A percentile compares a stretch with the other conserved stretches of the same genome.
Conservation (phyloP, 805 yeast genomes). For the Saccharomycopsis babjevae region DNA sequence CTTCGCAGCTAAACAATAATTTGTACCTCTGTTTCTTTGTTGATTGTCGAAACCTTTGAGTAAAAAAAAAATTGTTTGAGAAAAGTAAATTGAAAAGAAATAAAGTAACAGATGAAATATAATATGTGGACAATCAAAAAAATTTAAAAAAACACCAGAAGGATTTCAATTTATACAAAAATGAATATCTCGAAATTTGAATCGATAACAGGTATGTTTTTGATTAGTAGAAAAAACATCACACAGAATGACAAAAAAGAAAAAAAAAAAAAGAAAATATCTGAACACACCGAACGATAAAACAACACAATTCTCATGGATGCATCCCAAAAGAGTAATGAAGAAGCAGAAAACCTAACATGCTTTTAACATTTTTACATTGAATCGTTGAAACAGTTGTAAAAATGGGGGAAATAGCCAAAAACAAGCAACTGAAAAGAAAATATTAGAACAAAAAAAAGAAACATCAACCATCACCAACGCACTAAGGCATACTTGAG, state of each 20-base stretch:
- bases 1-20: too few species aligned
- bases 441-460: neutral
- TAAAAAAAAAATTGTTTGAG: too few species aligned
- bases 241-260: neutral
- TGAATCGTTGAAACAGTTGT: neutral
- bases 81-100: neutral
- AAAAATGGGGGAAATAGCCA: neutral
- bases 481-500: neutral
- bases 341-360: neutral
- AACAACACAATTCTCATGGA: neutral
- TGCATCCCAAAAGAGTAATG: neutral
- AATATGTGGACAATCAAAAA: neutral
- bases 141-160: neutral
- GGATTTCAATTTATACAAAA: neutral
- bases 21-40: too few species aligned
- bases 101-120: too few species aligned
- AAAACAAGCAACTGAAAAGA: neutral
- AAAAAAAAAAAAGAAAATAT: neutral
- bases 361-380: neutral
- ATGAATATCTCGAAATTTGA: neutral
- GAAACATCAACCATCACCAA: neutral
- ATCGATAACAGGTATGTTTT: neutral
- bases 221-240: neutral
- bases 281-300: neutral
- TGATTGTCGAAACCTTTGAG: too few species aligned